Conservation (phyloP, 768 basidiomycete species). For the Phallus indusiatus region DNA sequence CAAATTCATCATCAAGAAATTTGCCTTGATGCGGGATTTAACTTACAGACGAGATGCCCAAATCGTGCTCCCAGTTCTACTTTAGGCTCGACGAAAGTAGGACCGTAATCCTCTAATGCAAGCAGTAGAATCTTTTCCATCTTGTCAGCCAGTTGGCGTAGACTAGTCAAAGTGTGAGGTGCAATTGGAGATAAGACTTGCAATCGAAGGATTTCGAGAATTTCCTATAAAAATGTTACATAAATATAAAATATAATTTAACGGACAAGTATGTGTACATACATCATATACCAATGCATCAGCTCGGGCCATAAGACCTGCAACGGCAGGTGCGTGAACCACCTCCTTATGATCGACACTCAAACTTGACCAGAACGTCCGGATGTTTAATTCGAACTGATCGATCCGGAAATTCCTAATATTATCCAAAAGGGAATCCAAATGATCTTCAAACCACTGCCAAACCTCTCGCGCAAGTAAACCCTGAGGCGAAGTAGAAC, state of each 20-base stretch:
- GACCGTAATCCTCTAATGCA: slow-evolving; percentile 74
- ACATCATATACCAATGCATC: slow-evolving; percentile 90
- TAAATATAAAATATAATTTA: slow-evolving; percentile 5
- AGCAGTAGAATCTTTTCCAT: slow-evolving; percentile 85
- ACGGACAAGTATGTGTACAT: slow-evolving; percentile 26
- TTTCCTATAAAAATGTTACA: slow-evolving; percentile 48
- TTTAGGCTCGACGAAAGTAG: slow-evolving; percentile 86
- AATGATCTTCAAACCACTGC: slow-evolving; percentile 88
- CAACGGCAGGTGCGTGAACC: slow-evolving; percentile 81
- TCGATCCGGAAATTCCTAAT: slow-evolving; percentile 75
- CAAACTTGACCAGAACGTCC: slow-evolving; percentile 76
- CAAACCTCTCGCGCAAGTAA: slow-evolving; percentile 81
- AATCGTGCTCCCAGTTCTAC: slow-evolving; percentile 87
- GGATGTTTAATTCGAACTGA: slow-evolving; percentile 80
- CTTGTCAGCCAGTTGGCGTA: slow-evolving; percentile 78
- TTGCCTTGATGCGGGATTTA: neutral
- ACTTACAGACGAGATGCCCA: slow-evolving; percentile 82
- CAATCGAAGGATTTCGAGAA: slow-evolving; percentile 72
- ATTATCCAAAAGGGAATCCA: slow-evolving; percentile 72
- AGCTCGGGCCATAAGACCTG: slow-evolving; percentile 80
- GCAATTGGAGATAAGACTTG: slow-evolving; percentile 78
- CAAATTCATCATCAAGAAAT: too few relatives aligned
- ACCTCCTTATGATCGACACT: slow-evolving; percentile 74
- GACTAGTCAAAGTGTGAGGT: slow-evolving; percentile 51
- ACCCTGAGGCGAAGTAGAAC: slow-evolving; percentile 65